A percentile compares a stretch with the other conserved stretches of the same genome.
Evolutionary conservation across 164 flowering plant genomes (phyloP).

Genomic region (Sextonia rubra): DNA sequence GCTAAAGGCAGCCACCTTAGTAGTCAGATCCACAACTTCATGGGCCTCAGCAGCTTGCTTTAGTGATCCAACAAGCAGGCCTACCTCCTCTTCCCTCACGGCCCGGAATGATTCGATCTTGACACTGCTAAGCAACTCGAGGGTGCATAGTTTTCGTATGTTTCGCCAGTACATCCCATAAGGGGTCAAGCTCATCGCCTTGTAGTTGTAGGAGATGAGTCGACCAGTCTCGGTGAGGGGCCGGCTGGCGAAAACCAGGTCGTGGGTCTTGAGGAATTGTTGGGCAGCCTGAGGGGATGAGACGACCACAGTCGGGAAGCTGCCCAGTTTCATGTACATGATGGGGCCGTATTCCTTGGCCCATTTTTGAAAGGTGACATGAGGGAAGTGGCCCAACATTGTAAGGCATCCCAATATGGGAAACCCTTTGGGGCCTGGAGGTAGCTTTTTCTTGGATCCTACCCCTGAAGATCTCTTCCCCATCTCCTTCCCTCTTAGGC

Average conservation of each 20-base stretch:
- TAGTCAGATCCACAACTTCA: slow-evolving; percentile 18
- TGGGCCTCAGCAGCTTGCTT: slow-evolving; percentile 13
- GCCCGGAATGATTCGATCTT: slow-evolving; percentile 11
- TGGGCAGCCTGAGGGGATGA: slow-evolving; percentile 19
- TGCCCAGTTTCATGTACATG: slow-evolving; percentile 14
- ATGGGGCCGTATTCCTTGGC: slow-evolving; percentile 17
- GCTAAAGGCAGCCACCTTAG: slow-evolving; percentile 15
- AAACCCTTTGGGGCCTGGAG: not conserved
- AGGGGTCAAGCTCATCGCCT: not conserved
- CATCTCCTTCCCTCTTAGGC: not conserved
- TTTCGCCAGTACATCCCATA: not conserved
- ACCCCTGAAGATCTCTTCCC: not conserved
- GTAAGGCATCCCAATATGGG: not conserved
- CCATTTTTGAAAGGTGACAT: slow-evolving; percentile 6
- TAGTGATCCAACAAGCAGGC: slow-evolving; percentile 11
- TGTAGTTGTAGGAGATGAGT: not conserved
- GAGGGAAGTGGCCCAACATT: slow-evolving; percentile 4
- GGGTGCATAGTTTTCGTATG: not conserved
- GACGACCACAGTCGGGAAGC: slow-evolving; percentile 9
- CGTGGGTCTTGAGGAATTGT: slow-evolving; percentile 18
- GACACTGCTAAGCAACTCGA: not conserved
- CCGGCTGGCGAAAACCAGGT: slow-evolving; percentile 7
- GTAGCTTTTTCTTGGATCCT: not conserved
- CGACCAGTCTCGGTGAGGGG: not conserved
- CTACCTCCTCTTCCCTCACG: slow-evolving; percentile 28